A percentile compares a stretch with the other conserved stretches of the same genome.
Evolutionary conservation across 2,329 filamentous ascomycete genomes (phyloP).

Genomic region (Ophiocordyceps robertsii): DNA sequence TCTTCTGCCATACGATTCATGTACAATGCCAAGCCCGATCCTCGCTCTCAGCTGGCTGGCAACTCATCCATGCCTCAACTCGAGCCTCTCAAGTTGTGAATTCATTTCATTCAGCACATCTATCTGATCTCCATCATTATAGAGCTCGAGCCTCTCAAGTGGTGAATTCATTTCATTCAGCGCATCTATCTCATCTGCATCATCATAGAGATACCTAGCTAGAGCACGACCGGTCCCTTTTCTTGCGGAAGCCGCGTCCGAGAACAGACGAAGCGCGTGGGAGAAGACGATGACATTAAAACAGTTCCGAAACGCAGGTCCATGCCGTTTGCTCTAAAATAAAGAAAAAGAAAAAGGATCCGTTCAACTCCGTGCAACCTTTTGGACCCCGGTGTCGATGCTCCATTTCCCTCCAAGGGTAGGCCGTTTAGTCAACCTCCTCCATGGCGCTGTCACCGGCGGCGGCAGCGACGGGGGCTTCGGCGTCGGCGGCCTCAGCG

Average conservation of each 20-base stretch:
- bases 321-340: conserved; percentile 17
- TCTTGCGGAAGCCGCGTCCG: conserved; percentile 10
- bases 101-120: conserved; percentile 16
- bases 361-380: conserved; percentile 30
- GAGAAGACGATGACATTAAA: conserved; percentile 11
- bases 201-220: conserved; percentile 23
- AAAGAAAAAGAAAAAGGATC: conserved; percentile 1
- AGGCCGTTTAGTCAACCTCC: conserved; percentile 79
- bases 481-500: conserved; percentile 39
- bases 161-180: conserved; percentile 14
- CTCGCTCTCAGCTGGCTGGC: too few relatives aligned
- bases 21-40: too few relatives aligned
- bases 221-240: conserved; percentile 21
- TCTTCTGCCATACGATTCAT: too few relatives aligned
- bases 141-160: conserved; percentile 4
- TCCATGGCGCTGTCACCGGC: conserved; percentile 94
- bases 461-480: conserved; percentile 41
- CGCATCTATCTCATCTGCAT: conserved; percentile 25
- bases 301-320: conserved; percentile 16
- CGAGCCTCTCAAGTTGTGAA: neutral
- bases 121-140: conserved; percentile 27
- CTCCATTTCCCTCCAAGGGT: conserved; percentile 6
- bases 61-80: neutral
- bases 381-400: conserved; percentile 21
- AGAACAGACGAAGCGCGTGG: conserved; percentile 16